phyloP scores from a whole-genome alignment of 2,329 filamentous ascomycete genomes.

The Diaporthe longicolla region DNA sequence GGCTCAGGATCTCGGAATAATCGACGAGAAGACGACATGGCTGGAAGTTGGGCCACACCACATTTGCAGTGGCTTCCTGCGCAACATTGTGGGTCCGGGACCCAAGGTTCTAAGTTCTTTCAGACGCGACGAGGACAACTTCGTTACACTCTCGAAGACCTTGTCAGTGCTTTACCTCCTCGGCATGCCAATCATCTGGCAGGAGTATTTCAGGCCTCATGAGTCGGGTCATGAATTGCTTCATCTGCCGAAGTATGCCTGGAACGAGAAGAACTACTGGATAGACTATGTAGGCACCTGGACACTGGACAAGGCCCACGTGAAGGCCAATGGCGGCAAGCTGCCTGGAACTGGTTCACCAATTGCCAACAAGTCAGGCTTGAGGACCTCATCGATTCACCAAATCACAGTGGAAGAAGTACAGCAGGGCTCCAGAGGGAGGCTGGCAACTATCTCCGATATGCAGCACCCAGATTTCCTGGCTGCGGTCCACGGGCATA shows the following conservation, averaged over 20 bases:
- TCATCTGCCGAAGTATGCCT: not conserved
- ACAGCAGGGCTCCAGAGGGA: not conserved
- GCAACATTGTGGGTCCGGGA: not conserved
- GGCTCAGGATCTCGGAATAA: constrained; percentile 58
- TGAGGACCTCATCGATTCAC: not conserved
- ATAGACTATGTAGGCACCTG: not conserved
- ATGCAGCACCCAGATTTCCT: constrained; percentile 1
- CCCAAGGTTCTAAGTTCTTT: not conserved
- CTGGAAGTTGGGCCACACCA: constrained; percentile 79
- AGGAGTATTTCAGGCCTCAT: not conserved
- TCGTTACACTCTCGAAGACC: not conserved
- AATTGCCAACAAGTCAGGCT: not conserved
- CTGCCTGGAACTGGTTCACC: not conserved
- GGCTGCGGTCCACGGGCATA: constrained; percentile 1
- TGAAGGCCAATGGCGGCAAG: not conserved
- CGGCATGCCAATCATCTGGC: not conserved
- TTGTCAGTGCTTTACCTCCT: not conserved
- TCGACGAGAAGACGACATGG: constrained; percentile 55
- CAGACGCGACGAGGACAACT: not conserved
- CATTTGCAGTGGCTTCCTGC: not conserved
- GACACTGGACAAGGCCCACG: not conserved
- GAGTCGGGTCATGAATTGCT: not conserved
- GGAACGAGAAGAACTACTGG: constrained; percentile 12
- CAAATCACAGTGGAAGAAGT: not conserved
- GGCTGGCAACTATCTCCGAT: not conserved